These are phyloP conservation scores for Penicillium ochrochloron DNA, from an alignment of 495 filamentous ascomycete species.

Conservation along the genomic window DNA sequence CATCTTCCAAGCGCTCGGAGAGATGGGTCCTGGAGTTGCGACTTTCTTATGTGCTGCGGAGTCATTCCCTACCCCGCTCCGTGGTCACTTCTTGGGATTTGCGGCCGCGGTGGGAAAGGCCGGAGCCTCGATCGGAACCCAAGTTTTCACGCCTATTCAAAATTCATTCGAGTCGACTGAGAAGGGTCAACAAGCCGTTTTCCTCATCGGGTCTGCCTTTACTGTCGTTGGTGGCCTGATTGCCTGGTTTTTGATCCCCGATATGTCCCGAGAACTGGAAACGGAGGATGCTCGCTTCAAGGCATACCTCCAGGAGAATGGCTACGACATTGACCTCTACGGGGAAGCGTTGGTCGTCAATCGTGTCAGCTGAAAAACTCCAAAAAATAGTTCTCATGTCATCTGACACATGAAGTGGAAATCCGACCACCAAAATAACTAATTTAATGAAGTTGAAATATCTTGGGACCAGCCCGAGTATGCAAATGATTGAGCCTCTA, in stretches of 20 bases:
- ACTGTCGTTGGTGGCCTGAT: conserved; percentile 44
- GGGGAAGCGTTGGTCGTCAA: conserved; percentile 30
- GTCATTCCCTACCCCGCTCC: conserved; percentile 55
- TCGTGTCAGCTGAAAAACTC: background rate
- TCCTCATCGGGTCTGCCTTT: conserved; percentile 52
- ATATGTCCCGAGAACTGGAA: conserved; percentile 50
- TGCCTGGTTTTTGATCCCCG: conserved; percentile 52
- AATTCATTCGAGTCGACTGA: conserved; percentile 40
- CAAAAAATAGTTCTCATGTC: background rate
- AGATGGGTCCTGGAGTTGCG: conserved; percentile 54
- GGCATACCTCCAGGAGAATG: conserved; percentile 48
- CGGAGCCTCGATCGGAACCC: conserved; percentile 52
- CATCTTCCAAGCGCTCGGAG: conserved; percentile 51
- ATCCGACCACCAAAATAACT: too few relatives aligned
- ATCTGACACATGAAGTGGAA: too few relatives aligned
- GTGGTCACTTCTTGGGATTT: conserved; percentile 54
- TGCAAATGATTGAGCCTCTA: too few relatives aligned
- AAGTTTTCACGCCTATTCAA: conserved; percentile 52
- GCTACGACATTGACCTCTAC: conserved; percentile 38
- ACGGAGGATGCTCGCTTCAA: conserved; percentile 50
- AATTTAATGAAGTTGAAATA: too few relatives aligned
- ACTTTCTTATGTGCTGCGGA: conserved; percentile 51
- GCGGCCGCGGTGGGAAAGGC: conserved; percentile 55
- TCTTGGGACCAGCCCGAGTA: too few relatives aligned
- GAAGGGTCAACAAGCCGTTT: conserved; percentile 51